These are phyloP conservation scores for Chlorella ohadii DNA, from an alignment of 139 green algal genomes.

Conservation along the genomic window DNA sequence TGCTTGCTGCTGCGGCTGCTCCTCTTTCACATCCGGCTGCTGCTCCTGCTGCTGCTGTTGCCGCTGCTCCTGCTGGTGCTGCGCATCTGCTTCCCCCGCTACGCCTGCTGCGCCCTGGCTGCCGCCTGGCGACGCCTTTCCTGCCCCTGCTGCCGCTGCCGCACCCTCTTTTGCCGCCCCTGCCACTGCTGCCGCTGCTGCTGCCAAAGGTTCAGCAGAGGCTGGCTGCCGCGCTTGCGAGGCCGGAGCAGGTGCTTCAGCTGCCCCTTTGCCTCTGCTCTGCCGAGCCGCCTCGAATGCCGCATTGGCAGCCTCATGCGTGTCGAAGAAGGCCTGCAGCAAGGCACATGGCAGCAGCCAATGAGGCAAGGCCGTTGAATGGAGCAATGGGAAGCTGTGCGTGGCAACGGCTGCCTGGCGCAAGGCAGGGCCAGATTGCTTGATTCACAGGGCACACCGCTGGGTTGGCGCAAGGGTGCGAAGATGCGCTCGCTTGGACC, in stretches of 20 bases:
- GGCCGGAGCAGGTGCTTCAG: neutral
- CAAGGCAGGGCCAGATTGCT: no score
- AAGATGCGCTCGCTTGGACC: no score
- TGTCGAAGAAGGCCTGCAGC: conserved; percentile 44
- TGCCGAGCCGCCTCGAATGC: conserved; percentile 37
- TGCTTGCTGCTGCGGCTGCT: neutral
- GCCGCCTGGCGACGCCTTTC: neutral
- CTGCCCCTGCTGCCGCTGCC: neutral
- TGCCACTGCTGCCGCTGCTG: neutral
- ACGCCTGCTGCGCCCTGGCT: neutral
- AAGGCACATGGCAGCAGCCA: no score
- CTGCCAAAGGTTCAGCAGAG: neutral
- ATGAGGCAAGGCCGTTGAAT: no score
- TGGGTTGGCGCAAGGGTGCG: no score
- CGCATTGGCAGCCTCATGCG: conserved; percentile 14
- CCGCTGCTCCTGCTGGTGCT: neutral
- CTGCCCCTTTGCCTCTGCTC: neutral
- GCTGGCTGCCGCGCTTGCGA: neutral
- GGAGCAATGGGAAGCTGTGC: no score
- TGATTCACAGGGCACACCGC: no score
- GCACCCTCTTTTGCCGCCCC: neutral
- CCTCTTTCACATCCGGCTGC: neutral
- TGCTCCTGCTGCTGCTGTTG: neutral
- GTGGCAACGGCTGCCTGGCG: no score
- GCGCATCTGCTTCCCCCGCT: no score